A percentile compares a stretch with the other conserved stretches of the same genome.
These are phyloP conservation scores for Podaxis rugospora DNA, from an alignment of 768 basidiomycete genomes.

Conservation along the genomic window DNA sequence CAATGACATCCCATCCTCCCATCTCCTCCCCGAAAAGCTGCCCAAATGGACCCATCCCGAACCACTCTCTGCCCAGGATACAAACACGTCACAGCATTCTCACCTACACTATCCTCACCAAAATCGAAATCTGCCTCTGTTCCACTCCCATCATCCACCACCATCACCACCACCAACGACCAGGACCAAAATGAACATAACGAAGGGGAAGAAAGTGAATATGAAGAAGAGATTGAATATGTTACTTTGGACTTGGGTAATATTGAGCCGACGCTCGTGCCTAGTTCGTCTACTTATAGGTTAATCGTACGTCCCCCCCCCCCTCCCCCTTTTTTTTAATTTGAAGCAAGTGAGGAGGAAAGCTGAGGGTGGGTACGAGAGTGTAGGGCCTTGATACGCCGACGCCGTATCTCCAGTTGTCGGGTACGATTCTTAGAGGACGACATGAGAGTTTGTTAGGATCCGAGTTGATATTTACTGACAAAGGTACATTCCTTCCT, in stretches of 20 bases:
- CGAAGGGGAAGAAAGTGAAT: constrained; percentile 45
- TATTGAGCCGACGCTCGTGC: constrained; percentile 71
- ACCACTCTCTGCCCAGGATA: constrained; percentile 51
- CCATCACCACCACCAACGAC: too few relatives aligned
- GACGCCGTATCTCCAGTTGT: constrained; percentile 72
- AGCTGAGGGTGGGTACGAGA: background rate
- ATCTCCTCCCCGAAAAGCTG: background rate
- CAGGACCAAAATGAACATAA: constrained; percentile 50
- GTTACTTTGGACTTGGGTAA: constrained; percentile 72
- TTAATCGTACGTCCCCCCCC: constrained; percentile 55
- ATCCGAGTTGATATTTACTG: constrained; percentile 72
- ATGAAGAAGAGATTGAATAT: constrained; percentile 56
- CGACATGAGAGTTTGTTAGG: constrained; percentile 64
- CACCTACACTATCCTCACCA: constrained; percentile 1
- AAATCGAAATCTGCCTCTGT: background rate
- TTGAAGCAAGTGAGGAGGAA: background rate
- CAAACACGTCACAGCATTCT: constrained; percentile 41
- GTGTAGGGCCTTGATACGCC: constrained; percentile 71
- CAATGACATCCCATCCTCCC: background rate
- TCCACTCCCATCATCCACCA: background rate
- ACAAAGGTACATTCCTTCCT: constrained; percentile 39
- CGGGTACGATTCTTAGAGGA: constrained; percentile 72
- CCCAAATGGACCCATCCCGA: constrained; percentile 14
- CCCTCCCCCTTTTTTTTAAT: background rate
- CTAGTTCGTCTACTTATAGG: constrained; percentile 64